Conservation (phyloP, 2,329 filamentous ascomycete species). For the Aspergillus fructus region DNA sequence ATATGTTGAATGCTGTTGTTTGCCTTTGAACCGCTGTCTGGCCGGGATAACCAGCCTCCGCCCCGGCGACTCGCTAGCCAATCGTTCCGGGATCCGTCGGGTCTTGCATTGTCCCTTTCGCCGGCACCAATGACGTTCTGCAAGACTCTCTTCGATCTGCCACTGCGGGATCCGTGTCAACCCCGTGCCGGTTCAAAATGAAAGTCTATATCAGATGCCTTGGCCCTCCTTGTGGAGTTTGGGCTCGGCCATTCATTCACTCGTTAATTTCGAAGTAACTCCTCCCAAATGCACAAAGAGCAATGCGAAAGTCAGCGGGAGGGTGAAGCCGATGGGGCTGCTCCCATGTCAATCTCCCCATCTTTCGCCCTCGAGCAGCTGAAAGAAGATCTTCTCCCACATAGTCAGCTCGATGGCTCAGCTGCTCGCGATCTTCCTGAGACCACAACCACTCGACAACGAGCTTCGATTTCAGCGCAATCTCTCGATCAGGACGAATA, state of each 20-base stretch:
- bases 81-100: background rate
- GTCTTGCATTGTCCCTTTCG: background rate
- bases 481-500: conserved; percentile 26
- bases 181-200: background rate
- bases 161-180: background rate
- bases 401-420: background rate
- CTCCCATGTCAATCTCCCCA: background rate
- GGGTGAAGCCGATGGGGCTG: background rate
- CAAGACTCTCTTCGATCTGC: background rate
- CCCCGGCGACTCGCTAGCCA: background rate
- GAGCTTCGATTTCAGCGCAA: conserved; percentile 21
- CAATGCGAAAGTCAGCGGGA: background rate
- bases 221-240: background rate
- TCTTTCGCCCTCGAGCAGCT: conserved; percentile 13
- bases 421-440: conserved; percentile 13
- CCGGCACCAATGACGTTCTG: background rate
- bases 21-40: background rate
- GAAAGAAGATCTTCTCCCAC: conserved; percentile 11
- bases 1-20: background rate
- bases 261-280: background rate
- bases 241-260: background rate
- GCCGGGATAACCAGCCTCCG: background rate
- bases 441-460: conserved; percentile 22
- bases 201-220: background rate
- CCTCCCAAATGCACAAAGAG: background rate